Evolutionary conservation across 148 eudicot genomes (phyloP), one percentile per base, ranked within the genome.

Genomic region (Fallopia convolvulus): DNA sequence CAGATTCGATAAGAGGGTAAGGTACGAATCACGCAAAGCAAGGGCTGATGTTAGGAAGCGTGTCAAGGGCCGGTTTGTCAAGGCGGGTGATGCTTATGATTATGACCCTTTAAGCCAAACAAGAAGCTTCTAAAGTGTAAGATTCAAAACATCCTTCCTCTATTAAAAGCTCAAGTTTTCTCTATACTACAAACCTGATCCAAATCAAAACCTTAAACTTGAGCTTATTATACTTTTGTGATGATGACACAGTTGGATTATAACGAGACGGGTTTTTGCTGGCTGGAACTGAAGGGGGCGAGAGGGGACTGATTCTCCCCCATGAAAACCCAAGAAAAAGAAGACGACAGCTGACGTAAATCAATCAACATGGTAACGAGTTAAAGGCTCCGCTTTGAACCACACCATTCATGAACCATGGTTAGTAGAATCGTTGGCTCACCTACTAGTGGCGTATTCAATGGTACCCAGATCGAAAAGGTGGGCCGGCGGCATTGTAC

Each of bases 1-100:
- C 72, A 83, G 88, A 79, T 85, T 85, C 75, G 84, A 83, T 12
- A 81, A 83, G 36, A 85, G 75, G 73, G 80, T 85, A 72, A 83
- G 88, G 81, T 85, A 85, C 72, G 84, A 79, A 26, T 79, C 84
- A 18, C 84, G 86, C 77, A 85, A 85, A 79, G 88, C 72, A 74
- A 81, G 84, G 70, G 88, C 88, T 30, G 85, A 85, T 52, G 84
- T 83, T 30, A 85, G 88, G 78, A 85, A 83, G 76, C 86, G 88
- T 32, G 85, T 77, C 72, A 85, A 85, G 77, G 86, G 86, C 7
- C 84, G 88, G 10, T 85, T 85, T 75, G 80, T 85, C 53, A 85
- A 85, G 85, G 86, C 86, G 42, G 88, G 88, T 10, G 86, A 85
- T 60, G 82, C 82, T 2, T 85, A 82, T 70, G 88, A 85, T 79